These are phyloP conservation scores for Xylaria flabelliformis DNA, from an alignment of 495 filamentous ascomycete species.

Conservation along the genomic window DNA sequence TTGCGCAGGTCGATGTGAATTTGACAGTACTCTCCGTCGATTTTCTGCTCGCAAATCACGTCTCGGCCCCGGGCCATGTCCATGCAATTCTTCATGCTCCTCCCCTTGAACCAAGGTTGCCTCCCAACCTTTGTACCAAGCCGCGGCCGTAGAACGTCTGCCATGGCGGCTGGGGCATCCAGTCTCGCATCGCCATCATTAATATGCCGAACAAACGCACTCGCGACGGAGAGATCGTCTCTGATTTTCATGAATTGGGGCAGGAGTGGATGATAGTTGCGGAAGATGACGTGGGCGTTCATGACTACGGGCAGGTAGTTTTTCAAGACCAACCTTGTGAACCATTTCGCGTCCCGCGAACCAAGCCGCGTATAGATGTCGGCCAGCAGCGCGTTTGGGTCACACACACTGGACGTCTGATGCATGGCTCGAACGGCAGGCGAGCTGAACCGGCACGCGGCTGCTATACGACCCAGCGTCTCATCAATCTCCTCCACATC, in stretches of 20 bases:
- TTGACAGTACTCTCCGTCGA: slow-evolving; percentile 90
- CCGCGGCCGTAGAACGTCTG: slow-evolving; percentile 58
- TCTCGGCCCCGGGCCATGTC: slow-evolving; percentile 61
- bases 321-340: slow-evolving; percentile 83
- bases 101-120: slow-evolving; percentile 73
- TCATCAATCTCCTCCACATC: slow-evolving; percentile 78
- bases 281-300: slow-evolving; percentile 50
- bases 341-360: slow-evolving; percentile 84
- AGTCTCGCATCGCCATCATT: slow-evolving; percentile 13
- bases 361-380: slow-evolving; percentile 65
- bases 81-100: slow-evolving; percentile 77
- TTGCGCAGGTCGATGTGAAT: slow-evolving; percentile 78
- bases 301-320: slow-evolving; percentile 68
- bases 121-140: slow-evolving; percentile 78
- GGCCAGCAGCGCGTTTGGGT: slow-evolving; percentile 57
- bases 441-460: slow-evolving; percentile 71
- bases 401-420: slow-evolving; percentile 39
- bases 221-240: slow-evolving; percentile 52
- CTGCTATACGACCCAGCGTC: slow-evolving; percentile 67
- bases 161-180: slow-evolving; percentile 34
- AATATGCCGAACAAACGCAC: slow-evolving; percentile 40
- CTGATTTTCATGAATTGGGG: slow-evolving; percentile 72
- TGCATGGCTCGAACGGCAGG: slow-evolving; percentile 58
- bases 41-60: slow-evolving; percentile 81
- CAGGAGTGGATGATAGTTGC: slow-evolving; percentile 62